These are phyloP conservation scores for Glarea lozoyensis DNA, from an alignment of 495 filamentous ascomycete genomes.

Conservation along the genomic window DNA sequence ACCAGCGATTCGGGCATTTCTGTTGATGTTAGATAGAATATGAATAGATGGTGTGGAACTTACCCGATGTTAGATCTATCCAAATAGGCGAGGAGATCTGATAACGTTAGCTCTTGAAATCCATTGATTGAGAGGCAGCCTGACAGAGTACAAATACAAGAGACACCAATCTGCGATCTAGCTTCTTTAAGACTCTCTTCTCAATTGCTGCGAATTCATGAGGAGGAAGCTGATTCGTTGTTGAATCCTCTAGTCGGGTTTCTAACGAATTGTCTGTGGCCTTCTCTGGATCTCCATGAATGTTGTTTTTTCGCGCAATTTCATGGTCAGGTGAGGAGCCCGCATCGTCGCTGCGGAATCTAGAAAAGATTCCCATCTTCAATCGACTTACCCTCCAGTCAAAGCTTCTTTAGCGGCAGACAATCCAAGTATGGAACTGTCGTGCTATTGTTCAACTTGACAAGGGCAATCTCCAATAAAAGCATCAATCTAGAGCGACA, in stretches of 20 bases:
- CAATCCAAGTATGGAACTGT: no score
- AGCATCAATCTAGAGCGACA: no score
- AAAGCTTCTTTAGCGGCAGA: no score
- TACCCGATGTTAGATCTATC: slow-evolving; percentile 54
- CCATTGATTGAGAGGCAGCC: slow-evolving; percentile 11
- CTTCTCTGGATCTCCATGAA: slow-evolving; percentile 2
- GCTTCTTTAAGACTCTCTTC: slow-evolving; percentile 46
- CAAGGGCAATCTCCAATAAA: no score
- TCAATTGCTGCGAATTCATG: slow-evolving; percentile 35
- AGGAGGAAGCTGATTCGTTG: no score
- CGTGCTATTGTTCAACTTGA: no score
- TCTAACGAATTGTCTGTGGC: not conserved
- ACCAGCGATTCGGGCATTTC: slow-evolving; percentile 52
- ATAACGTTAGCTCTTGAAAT: not conserved
- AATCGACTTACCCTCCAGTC: no score
- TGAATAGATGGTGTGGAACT: no score
- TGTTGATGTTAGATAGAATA: no score
- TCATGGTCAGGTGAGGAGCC: not conserved
- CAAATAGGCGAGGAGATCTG: slow-evolving; percentile 56
- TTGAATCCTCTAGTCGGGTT: not conserved
- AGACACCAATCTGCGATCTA: slow-evolving; percentile 45
- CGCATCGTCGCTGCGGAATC: not conserved
- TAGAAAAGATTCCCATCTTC: not conserved
- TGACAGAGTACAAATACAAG: slow-evolving; percentile 46
- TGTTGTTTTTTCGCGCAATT: not conserved